A percentile compares a stretch with the other conserved stretches of the same genome.
These are phyloP conservation scores for Umbellularia californica DNA, from an alignment of 164 flowering plant genomes.

Conservation along the genomic window DNA sequence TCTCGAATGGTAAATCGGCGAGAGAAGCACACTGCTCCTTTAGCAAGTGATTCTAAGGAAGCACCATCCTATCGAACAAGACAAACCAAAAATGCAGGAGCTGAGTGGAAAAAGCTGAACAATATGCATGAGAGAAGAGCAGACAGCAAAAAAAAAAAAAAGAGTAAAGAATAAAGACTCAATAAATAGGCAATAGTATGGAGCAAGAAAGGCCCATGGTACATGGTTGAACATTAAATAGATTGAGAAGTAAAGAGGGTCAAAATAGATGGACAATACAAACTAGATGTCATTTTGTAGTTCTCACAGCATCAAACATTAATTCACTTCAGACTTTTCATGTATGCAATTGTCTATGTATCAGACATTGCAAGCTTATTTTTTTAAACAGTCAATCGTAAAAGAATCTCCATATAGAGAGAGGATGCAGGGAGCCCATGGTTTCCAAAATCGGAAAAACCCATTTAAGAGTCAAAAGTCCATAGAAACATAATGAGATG, in stretches of 20 bases:
- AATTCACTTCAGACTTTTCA: not conserved
- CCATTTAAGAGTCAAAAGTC: not conserved
- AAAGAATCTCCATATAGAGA: not conserved
- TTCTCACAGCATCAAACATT: not conserved
- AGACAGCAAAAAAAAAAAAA: not conserved
- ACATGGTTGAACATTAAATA: not conserved
- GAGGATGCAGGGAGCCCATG: too few species aligned
- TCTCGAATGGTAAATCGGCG: constrained; percentile 58
- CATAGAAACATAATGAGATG: not conserved
- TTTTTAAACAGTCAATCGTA: too few species aligned
- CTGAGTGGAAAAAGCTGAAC: not conserved
- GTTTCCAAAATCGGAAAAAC: too few species aligned
- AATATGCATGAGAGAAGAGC: not conserved
- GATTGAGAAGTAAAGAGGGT: not conserved
- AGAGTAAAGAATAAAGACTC: not conserved
- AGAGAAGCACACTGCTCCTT: constrained; percentile 89
- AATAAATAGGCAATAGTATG: not conserved
- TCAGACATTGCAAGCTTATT: not conserved
- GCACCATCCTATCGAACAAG: constrained; percentile 64
- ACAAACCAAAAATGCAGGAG: not conserved
- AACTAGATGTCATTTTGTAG: not conserved
- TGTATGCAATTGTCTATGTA: not conserved
- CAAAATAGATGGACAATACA: not conserved
- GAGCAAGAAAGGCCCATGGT: not conserved
- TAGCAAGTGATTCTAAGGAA: constrained; percentile 91